phyloP scores from a whole-genome alignment of 176 grass and related monocot species.

The Otatea glauca region DNA sequence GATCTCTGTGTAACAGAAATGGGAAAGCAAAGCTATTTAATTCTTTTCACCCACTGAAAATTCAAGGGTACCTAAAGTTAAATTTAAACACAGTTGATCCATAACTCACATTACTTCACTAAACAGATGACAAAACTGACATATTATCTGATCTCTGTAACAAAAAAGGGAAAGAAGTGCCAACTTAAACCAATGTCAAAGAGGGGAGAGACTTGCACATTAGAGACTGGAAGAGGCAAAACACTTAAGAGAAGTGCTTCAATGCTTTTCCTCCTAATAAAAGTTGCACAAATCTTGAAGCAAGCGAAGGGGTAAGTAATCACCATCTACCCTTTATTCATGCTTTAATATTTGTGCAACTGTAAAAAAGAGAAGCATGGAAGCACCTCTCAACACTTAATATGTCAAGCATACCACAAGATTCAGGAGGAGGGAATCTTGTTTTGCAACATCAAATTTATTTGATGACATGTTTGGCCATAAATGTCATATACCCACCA shows the following conservation, averaged over 20 bases:
- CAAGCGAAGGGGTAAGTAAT: too few relatives aligned
- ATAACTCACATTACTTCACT: neutral
- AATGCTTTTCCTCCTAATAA: too few relatives aligned
- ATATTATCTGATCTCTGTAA: neutral
- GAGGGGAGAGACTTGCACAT: neutral
- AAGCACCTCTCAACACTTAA: too few relatives aligned
- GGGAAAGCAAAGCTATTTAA: neutral
- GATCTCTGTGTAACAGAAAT: neutral
- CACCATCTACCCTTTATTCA: too few relatives aligned
- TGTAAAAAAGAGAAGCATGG: too few relatives aligned
- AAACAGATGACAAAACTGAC: neutral
- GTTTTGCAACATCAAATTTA: neutral
- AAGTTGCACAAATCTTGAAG: too few relatives aligned
- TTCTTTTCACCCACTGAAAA: neutral
- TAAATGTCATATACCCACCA: neutral
- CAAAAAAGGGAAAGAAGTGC: neutral
- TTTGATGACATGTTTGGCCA: neutral
- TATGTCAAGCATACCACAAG: neutral
- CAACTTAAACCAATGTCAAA: neutral
- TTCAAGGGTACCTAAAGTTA: neutral
- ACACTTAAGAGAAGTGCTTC: too few relatives aligned
- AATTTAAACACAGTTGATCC: neutral
- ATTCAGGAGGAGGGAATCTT: neutral
- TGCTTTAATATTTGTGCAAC: too few relatives aligned
- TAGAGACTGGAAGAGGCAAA: neutral